Conservation (phyloP, 495 filamentous ascomycete species). For the Aspergillus biplanus region DNA sequence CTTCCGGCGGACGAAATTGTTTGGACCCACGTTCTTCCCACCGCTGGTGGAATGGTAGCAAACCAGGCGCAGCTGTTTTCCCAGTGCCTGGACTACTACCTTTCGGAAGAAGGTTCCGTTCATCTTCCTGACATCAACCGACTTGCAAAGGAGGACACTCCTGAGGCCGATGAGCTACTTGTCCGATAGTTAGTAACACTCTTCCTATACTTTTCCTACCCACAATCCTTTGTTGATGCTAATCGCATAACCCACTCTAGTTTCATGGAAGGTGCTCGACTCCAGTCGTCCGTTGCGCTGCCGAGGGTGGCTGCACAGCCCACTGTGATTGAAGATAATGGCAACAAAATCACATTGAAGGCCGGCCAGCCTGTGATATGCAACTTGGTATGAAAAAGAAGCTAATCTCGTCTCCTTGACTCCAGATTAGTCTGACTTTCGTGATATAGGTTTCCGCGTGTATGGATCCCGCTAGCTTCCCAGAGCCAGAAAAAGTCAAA, state of each 20-base stretch:
- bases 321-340: slow-evolving; percentile 45
- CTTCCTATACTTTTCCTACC: neutral
- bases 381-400: slow-evolving; percentile 44
- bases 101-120: slow-evolving; percentile 54
- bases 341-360: slow-evolving; percentile 46
- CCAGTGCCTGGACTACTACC: slow-evolving; percentile 76
- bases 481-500: slow-evolving; percentile 65
- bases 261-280: slow-evolving; percentile 64
- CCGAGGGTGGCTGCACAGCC: slow-evolving; percentile 51
- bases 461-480: slow-evolving; percentile 62
- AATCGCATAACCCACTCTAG: slow-evolving; percentile 26
- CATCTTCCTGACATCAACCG: slow-evolving; percentile 62
- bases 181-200: slow-evolving; percentile 45
- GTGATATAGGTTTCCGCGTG: slow-evolving; percentile 48
- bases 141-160: slow-evolving; percentile 50
- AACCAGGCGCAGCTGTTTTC: slow-evolving; percentile 75
- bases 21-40: slow-evolving; percentile 69
- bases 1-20: slow-evolving; percentile 66
- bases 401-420: neutral
- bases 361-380: slow-evolving; percentile 52
- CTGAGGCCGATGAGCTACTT: slow-evolving; percentile 50
- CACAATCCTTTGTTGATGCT: slow-evolving; percentile 15
- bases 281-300: slow-evolving; percentile 57
- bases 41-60: slow-evolving; percentile 62
- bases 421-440: neutral